phyloP scores from a whole-genome alignment of 2,329 filamentous ascomycete species.

The Alternaria alternata region DNA sequence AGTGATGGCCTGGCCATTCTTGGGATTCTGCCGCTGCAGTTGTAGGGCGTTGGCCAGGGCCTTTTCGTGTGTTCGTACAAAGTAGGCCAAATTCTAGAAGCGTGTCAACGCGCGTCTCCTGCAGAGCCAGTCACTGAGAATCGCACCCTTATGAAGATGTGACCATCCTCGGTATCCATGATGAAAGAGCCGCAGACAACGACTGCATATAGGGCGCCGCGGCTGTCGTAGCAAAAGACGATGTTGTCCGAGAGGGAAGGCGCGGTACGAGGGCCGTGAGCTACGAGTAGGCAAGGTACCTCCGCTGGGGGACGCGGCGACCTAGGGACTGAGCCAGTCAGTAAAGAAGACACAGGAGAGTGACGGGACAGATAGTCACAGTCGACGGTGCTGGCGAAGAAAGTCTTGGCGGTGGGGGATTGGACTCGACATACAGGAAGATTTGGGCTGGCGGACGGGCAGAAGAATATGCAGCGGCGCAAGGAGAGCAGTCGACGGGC shows the following conservation, averaged over 20 bases:
- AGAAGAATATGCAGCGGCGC: conserved; percentile 3
- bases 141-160: conserved; percentile 84
- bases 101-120: conserved; percentile 39
- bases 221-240: conserved; percentile 8
- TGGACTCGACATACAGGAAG: conserved; percentile 30
- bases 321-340: conserved; percentile 35
- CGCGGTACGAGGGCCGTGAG: conserved; percentile 18
- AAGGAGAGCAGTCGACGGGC: conserved; percentile 40
- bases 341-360: conserved; percentile 18
- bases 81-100: conserved; percentile 86
- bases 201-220: conserved; percentile 45
- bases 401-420: conserved; percentile 29
- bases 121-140: neutral
- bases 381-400: conserved; percentile 21
- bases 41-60: conserved; percentile 95
- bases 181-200: conserved; percentile 35
- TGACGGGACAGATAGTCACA: conserved; percentile 12
- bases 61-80: conserved; percentile 97
- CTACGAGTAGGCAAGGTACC: conserved; percentile 26
- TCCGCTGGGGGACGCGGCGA: conserved; percentile 32
- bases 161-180: conserved; percentile 90
- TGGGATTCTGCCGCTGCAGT: conserved; percentile 75
- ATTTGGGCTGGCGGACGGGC: conserved; percentile 33
- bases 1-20: conserved; percentile 65
- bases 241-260: conserved; percentile 12